Evolutionary conservation across 2,329 filamentous ascomycete genomes (phyloP).

Genomic region (Coccinonectria pachysandricola): DNA sequence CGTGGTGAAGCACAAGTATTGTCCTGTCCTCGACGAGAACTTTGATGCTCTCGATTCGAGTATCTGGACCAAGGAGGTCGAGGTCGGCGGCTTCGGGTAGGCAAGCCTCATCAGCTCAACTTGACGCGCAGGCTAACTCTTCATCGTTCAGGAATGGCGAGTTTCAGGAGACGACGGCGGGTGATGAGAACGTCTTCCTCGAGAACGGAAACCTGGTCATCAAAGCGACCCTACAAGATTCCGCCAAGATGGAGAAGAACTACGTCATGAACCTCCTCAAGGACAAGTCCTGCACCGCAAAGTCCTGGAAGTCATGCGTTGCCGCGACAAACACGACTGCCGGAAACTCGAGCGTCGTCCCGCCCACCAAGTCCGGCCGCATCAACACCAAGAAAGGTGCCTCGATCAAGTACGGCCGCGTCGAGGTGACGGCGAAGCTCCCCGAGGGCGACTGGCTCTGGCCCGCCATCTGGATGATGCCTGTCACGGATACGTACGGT

Average conservation of each 20-base stretch:
- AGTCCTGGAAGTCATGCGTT: conserved; percentile 46
- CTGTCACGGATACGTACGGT: conserved; percentile 61
- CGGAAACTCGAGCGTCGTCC: conserved; percentile 63
- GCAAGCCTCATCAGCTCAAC: conserved; percentile 27
- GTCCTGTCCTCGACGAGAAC: conserved; percentile 54
- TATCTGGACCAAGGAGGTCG: conserved; percentile 65
- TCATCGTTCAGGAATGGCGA: conserved; percentile 58
- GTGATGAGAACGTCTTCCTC: conserved; percentile 65
- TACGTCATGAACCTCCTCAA: conserved; percentile 57
- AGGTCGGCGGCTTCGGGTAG: conserved; percentile 67
- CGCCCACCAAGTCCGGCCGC: conserved; percentile 67
- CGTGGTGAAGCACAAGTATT: conserved; percentile 68
- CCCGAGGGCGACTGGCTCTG: conserved; percentile 78
- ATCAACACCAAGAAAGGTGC: conserved; percentile 64
- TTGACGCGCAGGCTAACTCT: no score
- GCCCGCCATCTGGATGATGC: conserved; percentile 90
- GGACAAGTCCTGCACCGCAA: conserved; percentile 58
- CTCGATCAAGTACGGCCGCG: conserved; percentile 67
- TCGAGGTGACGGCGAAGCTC: conserved; percentile 69
- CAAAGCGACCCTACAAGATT: conserved; percentile 68
- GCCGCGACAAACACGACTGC: conserved; percentile 60
- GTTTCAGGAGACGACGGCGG: conserved; percentile 66
- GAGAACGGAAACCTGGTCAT: conserved; percentile 60
- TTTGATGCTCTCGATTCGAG: conserved; percentile 50
- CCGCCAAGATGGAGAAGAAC: conserved; percentile 53